These are phyloP conservation scores for Bruguiera parviflora DNA, from an alignment of 345 rosid genomes.

Conservation along the genomic window DNA sequence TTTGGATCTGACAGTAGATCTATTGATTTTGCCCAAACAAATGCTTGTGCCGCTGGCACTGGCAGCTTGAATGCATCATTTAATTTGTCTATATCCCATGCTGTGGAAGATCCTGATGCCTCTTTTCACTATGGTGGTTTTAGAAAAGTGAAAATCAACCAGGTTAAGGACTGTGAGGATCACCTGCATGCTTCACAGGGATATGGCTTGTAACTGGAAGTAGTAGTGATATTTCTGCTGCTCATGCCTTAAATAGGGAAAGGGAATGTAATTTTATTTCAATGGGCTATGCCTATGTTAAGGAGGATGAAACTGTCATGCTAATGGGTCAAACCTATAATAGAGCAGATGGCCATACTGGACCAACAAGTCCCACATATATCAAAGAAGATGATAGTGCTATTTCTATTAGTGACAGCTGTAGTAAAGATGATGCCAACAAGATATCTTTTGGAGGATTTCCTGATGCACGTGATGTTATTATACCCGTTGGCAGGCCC, in stretches of 20 bases:
- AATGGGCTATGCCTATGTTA: conserved; percentile 35
- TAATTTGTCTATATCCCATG: conserved; percentile 60
- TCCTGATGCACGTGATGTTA: conserved; percentile 44
- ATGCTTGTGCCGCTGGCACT: conserved; percentile 40
- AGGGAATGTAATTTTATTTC: conserved; percentile 42
- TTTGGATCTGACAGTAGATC: conserved; percentile 63
- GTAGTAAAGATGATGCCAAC: conserved; percentile 48
- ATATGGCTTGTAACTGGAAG: conserved; percentile 32
- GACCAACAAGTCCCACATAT: conserved; percentile 31
- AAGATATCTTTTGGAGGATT: conserved; percentile 59
- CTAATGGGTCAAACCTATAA: conserved; percentile 43
- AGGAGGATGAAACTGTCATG: conserved; percentile 37
- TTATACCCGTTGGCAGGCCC: conserved; percentile 40
- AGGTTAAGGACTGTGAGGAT: conserved; percentile 50
- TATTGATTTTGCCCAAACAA: conserved; percentile 46
- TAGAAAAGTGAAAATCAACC: conserved; percentile 61
- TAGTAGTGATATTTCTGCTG: conserved; percentile 34
- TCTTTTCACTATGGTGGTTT: conserved; percentile 48
- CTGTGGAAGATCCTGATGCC: conserved; percentile 51
- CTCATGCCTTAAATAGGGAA: conserved; percentile 38
- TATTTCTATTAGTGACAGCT: conserved; percentile 29
- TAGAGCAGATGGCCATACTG: conserved; percentile 28
- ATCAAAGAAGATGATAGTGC: conserved; percentile 33
- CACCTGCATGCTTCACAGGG: conserved; percentile 37
- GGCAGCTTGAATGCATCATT: conserved; percentile 39